phyloP scores from a whole-genome alignment of 768 basidiomycete species.

The Strobilomyces dryophilus region DNA sequence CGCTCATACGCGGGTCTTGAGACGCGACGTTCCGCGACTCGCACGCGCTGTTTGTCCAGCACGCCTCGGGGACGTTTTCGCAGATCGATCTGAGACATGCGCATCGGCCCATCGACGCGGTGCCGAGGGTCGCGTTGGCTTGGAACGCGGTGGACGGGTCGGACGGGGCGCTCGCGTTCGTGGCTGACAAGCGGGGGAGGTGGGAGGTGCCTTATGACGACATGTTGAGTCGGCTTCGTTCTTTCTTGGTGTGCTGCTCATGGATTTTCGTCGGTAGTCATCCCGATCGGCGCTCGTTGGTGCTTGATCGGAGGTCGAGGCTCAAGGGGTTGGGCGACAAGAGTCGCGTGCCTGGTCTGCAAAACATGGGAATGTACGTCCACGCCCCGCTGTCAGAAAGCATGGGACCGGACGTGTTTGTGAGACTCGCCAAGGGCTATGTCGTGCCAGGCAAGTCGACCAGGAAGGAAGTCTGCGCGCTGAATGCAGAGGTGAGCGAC shows the following conservation, averaged over 20 bases:
- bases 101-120: conserved; percentile 59
- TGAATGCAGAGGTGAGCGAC: conserved; percentile 53
- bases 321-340: conserved; percentile 61
- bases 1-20: conserved; percentile 21
- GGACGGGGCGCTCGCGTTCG: conserved; percentile 61
- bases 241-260: not conserved
- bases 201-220: conserved; percentile 83
- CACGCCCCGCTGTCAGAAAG: conserved; percentile 8
- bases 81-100: conserved; percentile 71
- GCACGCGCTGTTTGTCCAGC: conserved; percentile 69
- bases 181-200: conserved; percentile 44
- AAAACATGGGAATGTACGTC: conserved; percentile 54
- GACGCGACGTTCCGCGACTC: conserved; percentile 69
- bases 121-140: conserved; percentile 57
- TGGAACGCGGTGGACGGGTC: conserved; percentile 49
- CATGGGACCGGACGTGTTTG: conserved; percentile 41
- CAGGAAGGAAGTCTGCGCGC: conserved; percentile 43
- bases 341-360: conserved; percentile 44
- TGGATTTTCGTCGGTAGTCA: conserved; percentile 27
- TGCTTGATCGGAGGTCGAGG: conserved; percentile 31
- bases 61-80: conserved; percentile 72
- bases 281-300: conserved; percentile 28
- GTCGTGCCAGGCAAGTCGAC: conserved; percentile 40
- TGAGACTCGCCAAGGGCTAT: conserved; percentile 60
- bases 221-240: conserved; percentile 42